Base-by-base conservation (phyloP, 139 green algal genomes). In the Raphidocelis subcapitata region DNA sequence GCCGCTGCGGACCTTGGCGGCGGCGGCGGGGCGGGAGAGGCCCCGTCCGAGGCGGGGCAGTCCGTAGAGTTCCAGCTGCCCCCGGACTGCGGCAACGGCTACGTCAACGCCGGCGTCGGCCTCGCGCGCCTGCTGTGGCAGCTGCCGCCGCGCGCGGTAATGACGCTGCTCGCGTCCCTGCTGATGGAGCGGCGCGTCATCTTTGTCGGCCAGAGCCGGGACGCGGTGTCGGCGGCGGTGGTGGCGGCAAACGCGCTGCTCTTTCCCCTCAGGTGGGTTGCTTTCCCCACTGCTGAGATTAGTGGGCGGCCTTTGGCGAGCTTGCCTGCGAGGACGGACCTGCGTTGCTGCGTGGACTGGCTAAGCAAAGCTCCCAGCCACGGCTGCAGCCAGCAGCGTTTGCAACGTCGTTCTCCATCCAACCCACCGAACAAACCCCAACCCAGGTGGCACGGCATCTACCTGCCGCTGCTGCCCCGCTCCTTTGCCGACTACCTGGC, bases 361-460 rank as follows among this genome's bases (percentile, higher is more conserved):
- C n/a, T n/a, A n/a, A n/a, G n/a, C n/a, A n/a, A n/a, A n/a, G n/a
- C n/a, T n/a, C n/a, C n/a, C n/a, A n/a, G n/a, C n/a, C n/a, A n/a
- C n/a, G n/a, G n/a, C n/a, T n/a, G n/a, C n/a, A n/a, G n/a, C n/a
- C n/a, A n/a, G n/a, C n/a, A n/a, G n/a, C n/a, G n/a, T n/a, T n/a
- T n/a, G n/a, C n/a, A n/a, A n/a, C n/a, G n/a, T n/a, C n/a, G n/a
- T n/a, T n/a, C n/a, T n/a, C n/a, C n/a, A n/a, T n/a, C n/a, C n/a
- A n/a, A n/a, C n/a, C 47, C 47, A 14, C 47, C 47, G 14, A 16
- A 24, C 16, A n/a, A n/a, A n/a, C n/a, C n/a, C n/a, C n/a, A n/a
- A n/a, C n/a, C 16, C 77, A 80, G 81, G 68, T 94, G 86, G 86
- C 90, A 94, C 57, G 88, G 93, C 69, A 91, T 95, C 73, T 95